Evolutionary conservation across 2,329 filamentous ascomycete species (phyloP), one percentile per base, ranked within the genome.

Genomic region (Ciborinia camelliae): DNA sequence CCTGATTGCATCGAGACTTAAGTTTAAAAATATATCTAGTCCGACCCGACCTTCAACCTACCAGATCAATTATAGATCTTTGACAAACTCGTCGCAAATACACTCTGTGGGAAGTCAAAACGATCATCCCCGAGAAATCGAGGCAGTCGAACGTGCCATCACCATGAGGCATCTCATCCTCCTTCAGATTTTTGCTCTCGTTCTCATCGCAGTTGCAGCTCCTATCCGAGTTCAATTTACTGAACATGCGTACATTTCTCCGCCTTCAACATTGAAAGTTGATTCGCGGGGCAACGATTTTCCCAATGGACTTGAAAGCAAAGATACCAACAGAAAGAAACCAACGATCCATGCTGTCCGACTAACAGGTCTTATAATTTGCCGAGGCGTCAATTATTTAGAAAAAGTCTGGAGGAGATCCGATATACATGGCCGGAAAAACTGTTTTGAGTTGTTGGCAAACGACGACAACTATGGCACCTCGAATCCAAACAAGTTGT

Each of bases 251-350:
- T 5, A 35, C 0, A 0, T 35, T 10, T 0, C 20, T 26, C 18
- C 23, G n/a, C 12, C 15, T 15, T 2, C 1, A 18, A 20, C 15
- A 26, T 12, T 20, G 7, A 7, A 8, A 12, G 3, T 6, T 20
- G 23, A 6, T 23, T 4, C 3, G 12, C 20, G 4, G n/a, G 4
- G 9, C 2, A 2, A 23, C 0, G 12, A 1, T 47, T 3, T 7
- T 20, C 7, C 15, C 1, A 4, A 26, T 32, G 4, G 2, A 32
- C 10, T 18, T 23, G 2, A 23, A 18, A 58, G 43, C 7, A 10
- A 10, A 47, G 8, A 47, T 20, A n/a, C 1, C 3, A 47, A 47
- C 9, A 7, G 4, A 20, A 23, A 47, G 9, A 47, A 12, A 10
- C n/a, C 43, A 10, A 23, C n/a, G 8, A 2, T 47, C n/a, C 0